Conservation (phyloP, 352 stramenopile species). For the Pythium pyrilobum region DNA sequence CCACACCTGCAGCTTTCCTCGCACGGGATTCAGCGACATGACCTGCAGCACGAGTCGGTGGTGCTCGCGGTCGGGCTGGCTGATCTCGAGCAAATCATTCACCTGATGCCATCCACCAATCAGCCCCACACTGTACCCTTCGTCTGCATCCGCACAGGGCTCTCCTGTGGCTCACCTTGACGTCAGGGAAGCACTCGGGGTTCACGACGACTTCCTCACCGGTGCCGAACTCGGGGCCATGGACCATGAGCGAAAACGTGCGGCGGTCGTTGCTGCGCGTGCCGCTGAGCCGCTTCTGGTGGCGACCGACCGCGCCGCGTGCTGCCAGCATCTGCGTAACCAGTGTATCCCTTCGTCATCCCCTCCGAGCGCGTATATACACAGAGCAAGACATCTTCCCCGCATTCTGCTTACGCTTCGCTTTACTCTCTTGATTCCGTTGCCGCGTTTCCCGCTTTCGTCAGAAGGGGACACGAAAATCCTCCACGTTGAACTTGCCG, state of each 20-base stretch:
- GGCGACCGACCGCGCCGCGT: conserved; percentile 1
- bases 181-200: conserved; percentile 60
- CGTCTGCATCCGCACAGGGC: neutral
- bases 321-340: neutral
- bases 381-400: neutral
- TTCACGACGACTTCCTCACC: conserved; percentile 74
- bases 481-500: conserved; percentile 11
- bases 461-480: neutral
- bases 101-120: too few species aligned
- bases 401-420: neutral
- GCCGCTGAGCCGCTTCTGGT: conserved; percentile 26
- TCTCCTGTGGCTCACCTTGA: conserved; percentile 20
- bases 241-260: conserved; percentile 59
- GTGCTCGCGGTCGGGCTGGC: conserved; percentile 48
- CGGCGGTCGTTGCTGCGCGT: conserved; percentile 25
- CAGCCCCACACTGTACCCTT: too few species aligned
- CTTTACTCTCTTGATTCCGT: too few species aligned
- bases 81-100: conserved; percentile 56
- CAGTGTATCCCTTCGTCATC: too few species aligned
- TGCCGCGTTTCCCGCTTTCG: too few species aligned
- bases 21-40: conserved; percentile 49
- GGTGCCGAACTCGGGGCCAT: conserved; percentile 60
- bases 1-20: conserved; percentile 57
- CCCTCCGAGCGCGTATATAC: neutral
- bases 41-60: conserved; percentile 63